Percentiles rank a stretch among this genome's conserved stretches.
Conservation (phyloP, 768 basidiomycete genomes). For the Lactarius pseudohatsudake region DNA sequence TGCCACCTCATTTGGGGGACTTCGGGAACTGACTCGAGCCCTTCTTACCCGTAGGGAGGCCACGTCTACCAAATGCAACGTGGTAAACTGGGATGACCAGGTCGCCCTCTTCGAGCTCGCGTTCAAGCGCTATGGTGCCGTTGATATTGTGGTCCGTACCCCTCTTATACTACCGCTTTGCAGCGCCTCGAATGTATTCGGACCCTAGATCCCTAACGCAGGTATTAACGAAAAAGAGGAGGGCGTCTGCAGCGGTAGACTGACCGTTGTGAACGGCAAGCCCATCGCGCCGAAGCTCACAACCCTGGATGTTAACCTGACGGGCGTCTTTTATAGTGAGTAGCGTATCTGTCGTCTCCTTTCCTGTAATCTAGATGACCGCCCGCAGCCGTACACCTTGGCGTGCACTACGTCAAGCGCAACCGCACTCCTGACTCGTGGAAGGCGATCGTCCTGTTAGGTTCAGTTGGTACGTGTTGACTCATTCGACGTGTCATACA, state of each 20-base stretch:
- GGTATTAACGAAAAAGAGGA: constrained; percentile 22
- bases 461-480: constrained; percentile 37
- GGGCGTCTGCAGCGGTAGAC: constrained; percentile 8
- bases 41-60: constrained; percentile 22
- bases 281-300: constrained; percentile 33
- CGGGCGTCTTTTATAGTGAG: constrained; percentile 36
- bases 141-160: constrained; percentile 37
- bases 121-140: constrained; percentile 30
- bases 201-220: constrained; percentile 30
- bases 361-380: background rate
- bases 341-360: background rate
- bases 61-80: constrained; percentile 26
- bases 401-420: constrained; percentile 35
- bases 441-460: constrained; percentile 37
- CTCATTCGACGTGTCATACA: background rate
- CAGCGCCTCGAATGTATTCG: background rate
- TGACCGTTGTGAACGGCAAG: constrained; percentile 30
- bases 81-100: constrained; percentile 32
- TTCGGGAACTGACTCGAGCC: background rate
- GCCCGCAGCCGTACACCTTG: constrained; percentile 35
- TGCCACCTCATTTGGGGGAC: background rate
- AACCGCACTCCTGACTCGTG: constrained; percentile 23
- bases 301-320: constrained; percentile 37
- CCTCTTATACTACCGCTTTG: background rate
- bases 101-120: constrained; percentile 37